Evolutionary conservation across 768 basidiomycete species (phyloP), one percentile per base, ranked within the genome.

Genomic region (Ramaria sp.): DNA sequence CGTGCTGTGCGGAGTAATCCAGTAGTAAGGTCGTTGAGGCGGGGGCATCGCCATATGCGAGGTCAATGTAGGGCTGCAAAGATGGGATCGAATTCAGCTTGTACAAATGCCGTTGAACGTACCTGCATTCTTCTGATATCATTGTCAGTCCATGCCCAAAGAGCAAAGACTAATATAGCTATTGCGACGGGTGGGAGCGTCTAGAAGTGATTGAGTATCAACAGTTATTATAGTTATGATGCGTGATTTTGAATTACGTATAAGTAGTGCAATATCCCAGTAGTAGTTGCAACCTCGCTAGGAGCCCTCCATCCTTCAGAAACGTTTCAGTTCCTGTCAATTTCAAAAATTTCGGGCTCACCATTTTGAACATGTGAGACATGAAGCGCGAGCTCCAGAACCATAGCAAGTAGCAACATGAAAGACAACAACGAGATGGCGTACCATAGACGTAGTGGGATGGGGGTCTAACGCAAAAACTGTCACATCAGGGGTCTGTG

Each of bases 121-220:
- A 75, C 77, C 70, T 80, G 80, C 67, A 81, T 73, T 63, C 75
- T 78, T 61, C 79, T 78, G 51, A 82, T 76, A 59, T 79, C 79
- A 24, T 76, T 69, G 60, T 80, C 79, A 5, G 78, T 80, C 79
- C 78, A 79, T 5, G 76, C 66, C 79, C 79, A 81, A 53, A 79
- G 58, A 0, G 73, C 75, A 3, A 76, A 74, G 10, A 80, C 72
- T 19, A 77, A 61, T 52, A 77, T 76, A 9, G 77, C 77, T 5
- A 79, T 69, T 19, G 71, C 68, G 17, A 79, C 78, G 1, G 80
- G 78, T 13, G 79, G 79, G 20, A 79, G 34, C 34, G 34, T 37
- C 34, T 37, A 37, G 34, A 37, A 37, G 13, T 9, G 10, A 37
- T 10, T 37, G 10, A 13, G 9, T 13, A 13, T 37, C 13, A 13